A percentile compares a stretch with the other conserved stretches of the same genome.
These are phyloP conservation scores for Tylopilus plumbeoviolaceoides DNA, from an alignment of 768 basidiomycete genomes.

Conservation along the genomic window DNA sequence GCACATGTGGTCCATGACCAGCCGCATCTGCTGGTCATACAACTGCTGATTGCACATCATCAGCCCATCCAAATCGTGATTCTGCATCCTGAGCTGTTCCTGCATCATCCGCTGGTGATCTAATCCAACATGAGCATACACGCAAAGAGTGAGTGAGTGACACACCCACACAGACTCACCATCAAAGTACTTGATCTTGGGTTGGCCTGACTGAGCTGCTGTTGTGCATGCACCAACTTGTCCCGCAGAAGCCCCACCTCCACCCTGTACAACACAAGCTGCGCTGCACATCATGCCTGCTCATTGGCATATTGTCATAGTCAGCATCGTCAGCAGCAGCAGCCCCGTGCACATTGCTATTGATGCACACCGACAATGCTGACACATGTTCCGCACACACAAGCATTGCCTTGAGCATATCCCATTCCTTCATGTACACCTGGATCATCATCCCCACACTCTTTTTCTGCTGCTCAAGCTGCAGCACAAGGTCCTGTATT, in stretches of 20 bases:
- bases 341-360: slow-evolving; percentile 33
- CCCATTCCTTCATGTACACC: slow-evolving; percentile 83
- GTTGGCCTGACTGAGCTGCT: slow-evolving; percentile 60
- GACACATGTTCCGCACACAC: slow-evolving; percentile 41
- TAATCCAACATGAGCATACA: too few species aligned
- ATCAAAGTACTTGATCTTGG: slow-evolving; percentile 71
- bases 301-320: slow-evolving; percentile 36
- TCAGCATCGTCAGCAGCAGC: too few species aligned
- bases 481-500: slow-evolving; percentile 71
- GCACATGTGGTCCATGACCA: slow-evolving; percentile 75
- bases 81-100: slow-evolving; percentile 61
- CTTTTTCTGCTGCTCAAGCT: slow-evolving; percentile 76
- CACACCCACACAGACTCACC: slow-evolving; percentile 43
- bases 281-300: slow-evolving; percentile 62
- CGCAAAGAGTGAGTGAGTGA: not conserved
- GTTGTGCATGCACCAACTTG: slow-evolving; percentile 58
- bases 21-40: slow-evolving; percentile 66
- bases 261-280: slow-evolving; percentile 74
- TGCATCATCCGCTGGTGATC: slow-evolving; percentile 70
- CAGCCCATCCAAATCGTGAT: slow-evolving; percentile 61
- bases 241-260: slow-evolving; percentile 81
- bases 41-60: slow-evolving; percentile 67
- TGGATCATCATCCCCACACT: slow-evolving; percentile 66
- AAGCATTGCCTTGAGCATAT: slow-evolving; percentile 76
- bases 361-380: slow-evolving; percentile 18